These are phyloP conservation scores for Didymella glomerata DNA, from an alignment of 2,329 filamentous ascomycete species.

Conservation along the genomic window DNA sequence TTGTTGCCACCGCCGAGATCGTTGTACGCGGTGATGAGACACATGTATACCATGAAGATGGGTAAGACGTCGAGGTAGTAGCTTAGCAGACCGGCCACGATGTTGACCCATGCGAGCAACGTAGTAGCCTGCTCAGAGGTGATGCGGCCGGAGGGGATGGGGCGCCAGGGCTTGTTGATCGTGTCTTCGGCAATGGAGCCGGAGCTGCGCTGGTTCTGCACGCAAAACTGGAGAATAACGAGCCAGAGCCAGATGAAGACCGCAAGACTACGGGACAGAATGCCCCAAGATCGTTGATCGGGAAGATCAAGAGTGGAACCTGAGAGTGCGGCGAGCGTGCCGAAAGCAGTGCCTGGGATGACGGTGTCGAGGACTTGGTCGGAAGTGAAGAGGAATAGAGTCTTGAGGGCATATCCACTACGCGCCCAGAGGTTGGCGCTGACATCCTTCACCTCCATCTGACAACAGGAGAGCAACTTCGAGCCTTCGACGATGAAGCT, in stretches of 20 bases:
- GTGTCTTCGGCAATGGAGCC: slow-evolving; percentile 50
- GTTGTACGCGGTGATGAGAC: slow-evolving; percentile 43
- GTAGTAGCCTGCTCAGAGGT: slow-evolving; percentile 25
- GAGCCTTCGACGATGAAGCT: not conserved
- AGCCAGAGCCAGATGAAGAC: slow-evolving; percentile 44
- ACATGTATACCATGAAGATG: slow-evolving; percentile 28
- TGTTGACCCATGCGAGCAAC: slow-evolving; percentile 17
- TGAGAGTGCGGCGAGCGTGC: slow-evolving; percentile 20
- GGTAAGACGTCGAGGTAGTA: slow-evolving; percentile 17
- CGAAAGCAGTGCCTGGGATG: slow-evolving; percentile 25
- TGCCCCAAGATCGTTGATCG: not conserved
- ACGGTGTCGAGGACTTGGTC: slow-evolving; percentile 23
- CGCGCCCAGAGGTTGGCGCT: not conserved
- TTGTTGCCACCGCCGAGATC: slow-evolving; percentile 40
- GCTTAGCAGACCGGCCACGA: slow-evolving; percentile 14
- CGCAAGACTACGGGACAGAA: slow-evolving; percentile 15
- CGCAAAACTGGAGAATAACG: slow-evolving; percentile 51
- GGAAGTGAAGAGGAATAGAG: slow-evolving; percentile 7
- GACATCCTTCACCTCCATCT: not conserved
- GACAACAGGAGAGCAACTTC: not conserved
- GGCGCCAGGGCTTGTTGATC: slow-evolving; percentile 54
- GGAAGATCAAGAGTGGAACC: slow-evolving; percentile 22
- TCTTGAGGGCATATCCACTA: not conserved
- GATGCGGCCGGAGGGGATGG: slow-evolving; percentile 39
- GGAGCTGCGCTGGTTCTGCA: slow-evolving; percentile 52